phyloP scores from a whole-genome alignment of 2,329 filamentous ascomycete species.

The Rhynchosporium secalis region DNA sequence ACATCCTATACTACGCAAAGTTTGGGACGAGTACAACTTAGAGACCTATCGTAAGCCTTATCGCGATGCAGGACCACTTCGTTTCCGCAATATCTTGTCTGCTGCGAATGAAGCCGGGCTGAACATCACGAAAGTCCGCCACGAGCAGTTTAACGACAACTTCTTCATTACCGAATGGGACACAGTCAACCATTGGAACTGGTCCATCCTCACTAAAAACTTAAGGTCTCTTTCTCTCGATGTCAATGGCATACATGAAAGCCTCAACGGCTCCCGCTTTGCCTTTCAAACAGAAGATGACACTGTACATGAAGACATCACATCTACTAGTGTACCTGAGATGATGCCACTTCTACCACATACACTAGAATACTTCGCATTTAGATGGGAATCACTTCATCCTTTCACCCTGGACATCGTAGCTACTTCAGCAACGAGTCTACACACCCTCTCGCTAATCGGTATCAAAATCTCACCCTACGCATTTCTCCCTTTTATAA shows the following conservation, averaged over 20 bases:
- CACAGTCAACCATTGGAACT: not conserved
- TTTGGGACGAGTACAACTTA: slow-evolving; percentile 27
- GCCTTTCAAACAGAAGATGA: not conserved
- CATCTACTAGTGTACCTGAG: not conserved
- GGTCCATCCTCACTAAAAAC: not conserved
- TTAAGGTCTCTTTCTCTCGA: slow-evolving; percentile 15
- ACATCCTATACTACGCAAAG: slow-evolving; percentile 22
- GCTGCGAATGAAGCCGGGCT: slow-evolving; percentile 15
- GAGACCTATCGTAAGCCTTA: slow-evolving; percentile 10
- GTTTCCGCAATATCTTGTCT: slow-evolving; percentile 11
- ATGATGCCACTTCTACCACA: not conserved
- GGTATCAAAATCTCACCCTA: slow-evolving; percentile 5
- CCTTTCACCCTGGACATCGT: slow-evolving; percentile 13
- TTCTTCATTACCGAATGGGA: not conserved
- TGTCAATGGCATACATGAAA: slow-evolving; percentile 13
- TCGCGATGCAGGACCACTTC: not conserved
- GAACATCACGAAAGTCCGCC: slow-evolving; percentile 17
- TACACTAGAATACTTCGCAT: slow-evolving; percentile 11
- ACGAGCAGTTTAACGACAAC: slow-evolving; percentile 16
- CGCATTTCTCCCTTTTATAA: slow-evolving; percentile 15
- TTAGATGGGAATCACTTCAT: slow-evolving; percentile 18
- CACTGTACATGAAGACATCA: not conserved
- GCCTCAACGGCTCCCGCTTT: not conserved
- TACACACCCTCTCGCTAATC: slow-evolving; percentile 16
- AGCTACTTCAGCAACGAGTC: not conserved